A percentile compares a stretch with the other conserved stretches of the same genome.
Conservation (phyloP, 148 eudicot species). For the Fallopia convolvulus region DNA sequence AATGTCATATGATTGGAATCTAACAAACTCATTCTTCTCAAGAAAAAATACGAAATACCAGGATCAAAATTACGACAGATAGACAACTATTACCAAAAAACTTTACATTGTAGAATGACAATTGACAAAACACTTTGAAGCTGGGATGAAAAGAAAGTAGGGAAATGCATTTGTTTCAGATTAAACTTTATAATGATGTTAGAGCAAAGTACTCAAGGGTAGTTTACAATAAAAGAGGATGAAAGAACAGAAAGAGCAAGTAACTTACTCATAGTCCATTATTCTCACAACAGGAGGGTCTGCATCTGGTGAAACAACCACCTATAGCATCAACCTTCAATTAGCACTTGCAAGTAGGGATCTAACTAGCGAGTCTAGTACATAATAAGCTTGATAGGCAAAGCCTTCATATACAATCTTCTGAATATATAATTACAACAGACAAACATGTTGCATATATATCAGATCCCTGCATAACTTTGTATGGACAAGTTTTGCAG, state of each 20-base stretch:
- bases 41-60: neutral
- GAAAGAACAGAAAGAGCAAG: neutral
- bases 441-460: neutral
- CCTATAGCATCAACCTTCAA: conserved; percentile 31
- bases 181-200: neutral
- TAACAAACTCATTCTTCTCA: neutral
- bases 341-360: conserved; percentile 1
- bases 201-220: neutral
- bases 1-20: neutral
- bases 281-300: conserved; percentile 91
- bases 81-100: neutral
- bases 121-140: neutral
- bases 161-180: neutral
- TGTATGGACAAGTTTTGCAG: neutral
- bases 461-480: neutral
- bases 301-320: conserved; percentile 82
- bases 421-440: neutral
- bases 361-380: neutral
- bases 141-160: neutral
- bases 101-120: neutral
- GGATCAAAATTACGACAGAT: neutral
- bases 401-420: neutral
- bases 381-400: conserved; percentile 4
- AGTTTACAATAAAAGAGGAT: neutral
- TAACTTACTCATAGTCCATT: conserved; percentile 76